Evolutionary conservation across 1,139 yeast genomes (phyloP).

Genomic region (Protomyces inundatus): DNA sequence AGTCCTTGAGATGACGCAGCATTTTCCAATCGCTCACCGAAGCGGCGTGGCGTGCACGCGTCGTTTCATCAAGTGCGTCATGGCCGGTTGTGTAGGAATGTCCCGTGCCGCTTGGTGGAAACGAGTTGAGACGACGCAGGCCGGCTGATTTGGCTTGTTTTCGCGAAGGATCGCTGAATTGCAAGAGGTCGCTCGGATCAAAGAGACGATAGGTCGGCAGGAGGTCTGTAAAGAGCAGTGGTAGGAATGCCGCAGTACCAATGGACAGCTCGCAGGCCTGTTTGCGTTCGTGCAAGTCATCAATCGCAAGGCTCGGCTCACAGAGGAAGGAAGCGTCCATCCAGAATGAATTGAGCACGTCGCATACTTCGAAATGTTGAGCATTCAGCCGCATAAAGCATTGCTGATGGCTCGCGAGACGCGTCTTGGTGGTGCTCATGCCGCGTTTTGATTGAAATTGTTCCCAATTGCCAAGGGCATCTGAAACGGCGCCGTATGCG

Average conservation of each 20-base stretch:
- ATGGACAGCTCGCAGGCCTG: constrained; percentile 47
- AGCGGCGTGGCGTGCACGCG: constrained; percentile 41
- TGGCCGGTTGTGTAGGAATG: constrained; percentile 40
- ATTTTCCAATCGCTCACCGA: constrained; percentile 45
- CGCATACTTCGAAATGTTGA: not conserved
- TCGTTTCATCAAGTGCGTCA: constrained; percentile 40
- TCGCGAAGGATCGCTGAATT: constrained; percentile 26
- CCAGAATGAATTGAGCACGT: constrained; percentile 4
- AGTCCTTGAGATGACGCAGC: constrained; percentile 53
- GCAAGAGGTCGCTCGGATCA: constrained; percentile 34
- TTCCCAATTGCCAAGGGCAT: not conserved
- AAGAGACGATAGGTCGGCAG: constrained; percentile 53
- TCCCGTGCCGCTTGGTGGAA: constrained; percentile 37
- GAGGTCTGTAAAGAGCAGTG: constrained; percentile 55
- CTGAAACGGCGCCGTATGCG: not conserved
- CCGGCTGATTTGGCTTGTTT: not conserved
- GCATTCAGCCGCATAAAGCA: constrained; percentile 24
- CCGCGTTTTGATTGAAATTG: not conserved
- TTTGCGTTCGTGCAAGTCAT: constrained; percentile 44
- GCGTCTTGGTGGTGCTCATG: not conserved
- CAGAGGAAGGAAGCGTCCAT: constrained; percentile 44
- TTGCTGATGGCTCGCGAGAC: constrained; percentile 20
- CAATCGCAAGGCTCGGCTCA: constrained; percentile 45
- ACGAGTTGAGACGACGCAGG: constrained; percentile 39
- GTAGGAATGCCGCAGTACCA: constrained; percentile 54